Evolutionary conservation across 1,284 basidiomycete genomes (phyloP).

Genomic region (Anthracocystis panici-leucophaei): DNA sequence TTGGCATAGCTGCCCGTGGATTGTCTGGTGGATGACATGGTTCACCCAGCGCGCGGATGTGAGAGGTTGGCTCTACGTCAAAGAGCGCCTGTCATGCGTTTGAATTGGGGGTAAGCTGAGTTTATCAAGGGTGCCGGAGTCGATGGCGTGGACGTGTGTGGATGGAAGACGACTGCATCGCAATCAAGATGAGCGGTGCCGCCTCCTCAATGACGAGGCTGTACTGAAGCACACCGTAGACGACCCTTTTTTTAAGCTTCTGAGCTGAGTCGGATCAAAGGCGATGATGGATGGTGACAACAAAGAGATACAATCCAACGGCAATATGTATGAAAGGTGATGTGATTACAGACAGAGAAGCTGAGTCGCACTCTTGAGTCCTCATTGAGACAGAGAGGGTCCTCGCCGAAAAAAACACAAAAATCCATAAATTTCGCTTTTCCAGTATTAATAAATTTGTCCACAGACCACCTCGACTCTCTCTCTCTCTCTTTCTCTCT

Average conservation of each 20-base stretch:
- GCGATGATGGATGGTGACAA: slow-evolving; percentile 1
- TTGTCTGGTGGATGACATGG: slow-evolving; percentile 27
- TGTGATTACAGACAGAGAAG: not conserved
- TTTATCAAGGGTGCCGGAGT: slow-evolving; percentile 47
- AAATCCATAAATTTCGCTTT: not conserved
- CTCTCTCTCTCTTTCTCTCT: not conserved
- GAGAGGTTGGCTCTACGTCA: slow-evolving; percentile 3
- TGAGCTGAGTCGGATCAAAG: not conserved
- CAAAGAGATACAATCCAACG: too few relatives aligned
- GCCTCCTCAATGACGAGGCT: slow-evolving; percentile 7
- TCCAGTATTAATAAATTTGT: not conserved
- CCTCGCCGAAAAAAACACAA: slow-evolving; percentile 10
- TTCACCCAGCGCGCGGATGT: not conserved
- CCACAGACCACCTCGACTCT: slow-evolving; percentile 15
- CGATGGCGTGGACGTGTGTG: slow-evolving; percentile 40
- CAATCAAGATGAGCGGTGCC: slow-evolving; percentile 20
- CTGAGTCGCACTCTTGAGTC: too few relatives aligned
- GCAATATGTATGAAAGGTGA: not conserved
- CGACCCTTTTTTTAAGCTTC: not conserved
- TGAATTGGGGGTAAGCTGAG: not conserved
- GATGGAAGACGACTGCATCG: slow-evolving; percentile 39
- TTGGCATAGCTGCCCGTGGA: slow-evolving; percentile 30
- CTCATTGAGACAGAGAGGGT: too few relatives aligned
- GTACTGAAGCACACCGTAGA: not conserved
- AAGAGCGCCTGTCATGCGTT: slow-evolving; percentile 15